phyloP scores from a whole-genome alignment of 345 rosid genomes.

The Raphanus raphanistrum region DNA sequence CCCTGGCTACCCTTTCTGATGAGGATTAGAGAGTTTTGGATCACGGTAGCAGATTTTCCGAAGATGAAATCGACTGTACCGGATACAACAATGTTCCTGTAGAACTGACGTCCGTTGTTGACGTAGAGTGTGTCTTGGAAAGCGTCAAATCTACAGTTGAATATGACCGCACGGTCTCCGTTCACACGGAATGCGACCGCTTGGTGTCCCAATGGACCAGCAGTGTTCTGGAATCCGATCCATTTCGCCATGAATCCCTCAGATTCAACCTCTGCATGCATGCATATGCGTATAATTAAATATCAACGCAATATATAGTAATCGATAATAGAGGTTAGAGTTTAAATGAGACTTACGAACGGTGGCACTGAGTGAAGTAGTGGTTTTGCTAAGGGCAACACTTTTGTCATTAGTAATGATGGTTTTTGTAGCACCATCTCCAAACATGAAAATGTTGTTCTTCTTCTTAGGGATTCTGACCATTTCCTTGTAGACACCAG shows the following conservation, averaged over 20 bases:
- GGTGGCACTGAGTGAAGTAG: conserved; percentile 53
- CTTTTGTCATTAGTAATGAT: conserved; percentile 53
- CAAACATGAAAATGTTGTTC: conserved; percentile 61
- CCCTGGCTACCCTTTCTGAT: conserved; percentile 42
- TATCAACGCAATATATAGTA: background rate
- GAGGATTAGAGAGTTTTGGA: conserved; percentile 71
- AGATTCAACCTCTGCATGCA: conserved; percentile 57
- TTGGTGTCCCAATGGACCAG: conserved; percentile 63
- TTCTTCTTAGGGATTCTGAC: conserved; percentile 48
- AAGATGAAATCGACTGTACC: conserved; percentile 83
- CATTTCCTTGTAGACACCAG: conserved; percentile 54
- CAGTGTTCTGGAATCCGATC: conserved; percentile 69
- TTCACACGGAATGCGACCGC: conserved; percentile 71
- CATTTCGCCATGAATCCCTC: conserved; percentile 58
- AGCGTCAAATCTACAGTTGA: conserved; percentile 64
- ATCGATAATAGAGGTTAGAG: background rate
- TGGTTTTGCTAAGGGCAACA: conserved; percentile 40
- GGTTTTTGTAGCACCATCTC: conserved; percentile 69
- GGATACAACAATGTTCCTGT: conserved; percentile 65
- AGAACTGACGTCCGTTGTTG: conserved; percentile 63
- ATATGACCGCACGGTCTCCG: conserved; percentile 56
- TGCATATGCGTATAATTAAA: background rate
- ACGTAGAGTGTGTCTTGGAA: conserved; percentile 68
- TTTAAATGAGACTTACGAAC: conserved; percentile 35
- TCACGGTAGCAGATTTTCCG: conserved; percentile 54